Base-by-base conservation (phyloP, 1,139 yeast species). In the Blastobotrys aristatus region DNA sequence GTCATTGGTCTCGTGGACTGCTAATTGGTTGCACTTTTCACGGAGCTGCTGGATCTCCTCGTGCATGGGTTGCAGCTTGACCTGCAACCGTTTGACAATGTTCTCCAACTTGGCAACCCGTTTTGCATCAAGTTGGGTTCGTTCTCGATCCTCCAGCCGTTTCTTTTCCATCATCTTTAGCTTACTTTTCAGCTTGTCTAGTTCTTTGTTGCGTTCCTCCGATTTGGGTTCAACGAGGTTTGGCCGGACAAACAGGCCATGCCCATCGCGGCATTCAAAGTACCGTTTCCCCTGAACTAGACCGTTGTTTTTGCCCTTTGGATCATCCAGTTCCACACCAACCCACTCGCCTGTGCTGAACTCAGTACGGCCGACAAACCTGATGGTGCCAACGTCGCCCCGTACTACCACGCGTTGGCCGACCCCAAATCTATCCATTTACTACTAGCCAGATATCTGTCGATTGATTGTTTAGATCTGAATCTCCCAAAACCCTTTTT, bases 301-400 rank as follows among this genome's bases (percentile, higher is more conserved):
- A 0, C 97, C 97, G 58, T 89, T 77, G 58, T 90, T 88, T 64
- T 82, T 85, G 1, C 97, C 97, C 0, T 60, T 60, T 0, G 84
- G 77, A 10, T 68, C 67, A 26, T 76, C 79, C 32, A 88, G 71
- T 57, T 83, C 88, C 4, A 90, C 72, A 0, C 97, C 97, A 10
- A 82, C 71, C 97, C 97, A 90, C 2, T 58, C 60, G 0, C 82
- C 82, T 0, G 76, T 69, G 2, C 81, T 75, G 62, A 77, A 77
- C 48, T 69, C 55, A 0, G 82, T 75, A 6, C 60, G 46, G 2
- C 82, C 82, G 11, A 71, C 50, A 54, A 58, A 77, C 44, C 73
- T 46, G 11, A 63, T 51, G 1, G 49, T 46, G 1, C 64, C 66
- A 13, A 39, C 30, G 17, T 52, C 57, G 1, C 60, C 62, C 11